These are phyloP conservation scores for Inonotus obliquus DNA, from an alignment of 1,284 basidiomycete genomes.

Conservation along the genomic window DNA sequence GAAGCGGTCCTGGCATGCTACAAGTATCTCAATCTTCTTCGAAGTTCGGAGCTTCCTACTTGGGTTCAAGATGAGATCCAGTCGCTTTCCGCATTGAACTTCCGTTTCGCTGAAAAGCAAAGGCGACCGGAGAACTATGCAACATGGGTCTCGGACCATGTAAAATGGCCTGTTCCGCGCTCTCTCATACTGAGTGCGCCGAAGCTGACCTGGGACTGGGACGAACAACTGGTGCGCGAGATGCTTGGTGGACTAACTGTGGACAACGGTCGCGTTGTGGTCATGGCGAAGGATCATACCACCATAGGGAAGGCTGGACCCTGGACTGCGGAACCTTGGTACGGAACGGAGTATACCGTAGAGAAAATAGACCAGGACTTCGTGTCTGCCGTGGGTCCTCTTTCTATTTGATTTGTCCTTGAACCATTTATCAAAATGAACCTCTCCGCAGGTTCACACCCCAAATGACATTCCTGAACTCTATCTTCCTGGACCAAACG, in stretches of 20 bases:
- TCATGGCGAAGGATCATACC: slow-evolving; percentile 75
- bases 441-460: slow-evolving; percentile 45
- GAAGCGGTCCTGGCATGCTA: slow-evolving; percentile 71
- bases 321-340: slow-evolving; percentile 81
- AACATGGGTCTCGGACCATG: slow-evolving; percentile 69
- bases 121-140: slow-evolving; percentile 78
- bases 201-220: slow-evolving; percentile 76
- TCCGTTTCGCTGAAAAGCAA: slow-evolving; percentile 85
- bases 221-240: slow-evolving; percentile 58
- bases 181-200: slow-evolving; percentile 77
- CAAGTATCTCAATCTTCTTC: slow-evolving; percentile 86
- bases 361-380: slow-evolving; percentile 65
- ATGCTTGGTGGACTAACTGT: slow-evolving; percentile 61
- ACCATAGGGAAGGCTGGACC: slow-evolving; percentile 39
- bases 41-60: slow-evolving; percentile 61
- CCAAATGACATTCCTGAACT: slow-evolving; percentile 66
- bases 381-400: slow-evolving; percentile 48
- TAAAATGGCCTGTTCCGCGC: slow-evolving; percentile 79
- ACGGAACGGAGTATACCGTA: slow-evolving; percentile 80
- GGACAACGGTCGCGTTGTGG: slow-evolving; percentile 63
- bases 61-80: slow-evolving; percentile 82
- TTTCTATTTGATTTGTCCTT: not conserved
- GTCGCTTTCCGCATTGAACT: slow-evolving; percentile 71
- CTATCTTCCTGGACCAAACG: slow-evolving; percentile 80
- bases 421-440: not conserved